phyloP scores from a whole-genome alignment of 139 green algal genomes.

The Raphidocelis subcapitata region DNA sequence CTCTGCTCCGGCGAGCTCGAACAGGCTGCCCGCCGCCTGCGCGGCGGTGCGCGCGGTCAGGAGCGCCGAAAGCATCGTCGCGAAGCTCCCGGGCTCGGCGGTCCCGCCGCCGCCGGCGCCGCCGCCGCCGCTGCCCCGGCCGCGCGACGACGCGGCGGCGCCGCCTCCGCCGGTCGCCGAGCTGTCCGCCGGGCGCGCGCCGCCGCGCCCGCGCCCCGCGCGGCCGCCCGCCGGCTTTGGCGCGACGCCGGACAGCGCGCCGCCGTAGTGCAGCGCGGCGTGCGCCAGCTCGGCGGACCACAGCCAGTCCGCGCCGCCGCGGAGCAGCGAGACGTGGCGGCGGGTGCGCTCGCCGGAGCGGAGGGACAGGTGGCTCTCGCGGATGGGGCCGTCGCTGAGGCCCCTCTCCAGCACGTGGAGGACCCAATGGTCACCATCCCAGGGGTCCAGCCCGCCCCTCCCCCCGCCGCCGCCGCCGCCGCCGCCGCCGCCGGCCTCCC shows the following conservation, averaged over 20 bases:
- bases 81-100: constrained; percentile 45
- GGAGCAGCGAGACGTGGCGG: constrained; percentile 34
- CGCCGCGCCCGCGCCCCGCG: constrained; percentile 3
- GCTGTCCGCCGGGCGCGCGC: not conserved
- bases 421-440: constrained; percentile 18
- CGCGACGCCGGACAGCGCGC: constrained; percentile 15
- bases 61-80: constrained; percentile 54
- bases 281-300: constrained; percentile 31
- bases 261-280: not conserved
- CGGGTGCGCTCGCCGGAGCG: constrained; percentile 14
- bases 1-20: constrained; percentile 31
- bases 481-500: not conserved
- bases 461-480: not conserved
- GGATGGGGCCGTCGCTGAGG: not conserved
- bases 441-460: not conserved
- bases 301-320: constrained; percentile 42
- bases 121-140: too few species aligned
- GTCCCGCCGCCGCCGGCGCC: too few species aligned
- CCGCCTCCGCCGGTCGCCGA: too few species aligned
- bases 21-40: constrained; percentile 7
- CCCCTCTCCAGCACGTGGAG: constrained; percentile 24
- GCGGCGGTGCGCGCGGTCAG: constrained; percentile 23
- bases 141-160: too few species aligned
- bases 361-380: constrained; percentile 19
- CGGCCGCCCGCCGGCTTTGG: constrained; percentile 13